Conservation (phyloP, 768 basidiomycete species). For the Tylopilus sp. region DNA sequence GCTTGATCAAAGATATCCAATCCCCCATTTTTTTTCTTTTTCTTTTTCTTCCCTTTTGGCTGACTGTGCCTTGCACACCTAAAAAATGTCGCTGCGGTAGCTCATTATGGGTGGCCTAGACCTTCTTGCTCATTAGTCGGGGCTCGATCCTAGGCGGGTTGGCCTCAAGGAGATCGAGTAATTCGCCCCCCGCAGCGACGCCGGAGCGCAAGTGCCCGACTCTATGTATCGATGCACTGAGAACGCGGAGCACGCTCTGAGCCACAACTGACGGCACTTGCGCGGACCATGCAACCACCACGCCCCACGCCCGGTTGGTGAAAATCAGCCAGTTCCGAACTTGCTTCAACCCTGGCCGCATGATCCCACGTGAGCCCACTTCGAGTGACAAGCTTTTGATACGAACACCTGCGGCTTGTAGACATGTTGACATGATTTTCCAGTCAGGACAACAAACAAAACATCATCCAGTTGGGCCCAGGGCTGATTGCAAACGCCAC, state of each 20-base stretch:
- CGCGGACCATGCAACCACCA: not conserved
- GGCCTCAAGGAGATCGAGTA: not conserved
- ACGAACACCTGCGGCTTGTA: slow-evolving; percentile 6
- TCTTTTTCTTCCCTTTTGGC: not conserved
- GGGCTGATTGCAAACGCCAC: slow-evolving; percentile 13
- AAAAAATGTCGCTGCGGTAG: slow-evolving; percentile 6
- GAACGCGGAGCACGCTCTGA: slow-evolving; percentile 27
- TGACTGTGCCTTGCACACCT: slow-evolving; percentile 18
- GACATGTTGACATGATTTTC: not conserved
- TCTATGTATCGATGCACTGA: not conserved
- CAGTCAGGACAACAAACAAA: slow-evolving; percentile 1
- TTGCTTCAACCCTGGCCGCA: slow-evolving; percentile 7
- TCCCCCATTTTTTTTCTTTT: slow-evolving; percentile 14
- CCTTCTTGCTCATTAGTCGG: not conserved
- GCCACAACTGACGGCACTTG: not conserved
- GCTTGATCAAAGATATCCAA: not conserved
- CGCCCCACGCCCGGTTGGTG: not conserved
- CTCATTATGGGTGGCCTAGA: slow-evolving; percentile 7
- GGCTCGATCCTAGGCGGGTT: not conserved
- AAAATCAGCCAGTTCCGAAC: slow-evolving; percentile 3
- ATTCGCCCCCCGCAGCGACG: not conserved
- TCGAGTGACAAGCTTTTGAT: slow-evolving; percentile 23
- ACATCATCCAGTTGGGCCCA: slow-evolving; percentile 3
- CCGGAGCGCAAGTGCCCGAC: not conserved
- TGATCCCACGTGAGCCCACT: slow-evolving; percentile 8